Base-by-base conservation (phyloP, 768 basidiomycete species). In the Ephemerocybe angulata region DNA sequence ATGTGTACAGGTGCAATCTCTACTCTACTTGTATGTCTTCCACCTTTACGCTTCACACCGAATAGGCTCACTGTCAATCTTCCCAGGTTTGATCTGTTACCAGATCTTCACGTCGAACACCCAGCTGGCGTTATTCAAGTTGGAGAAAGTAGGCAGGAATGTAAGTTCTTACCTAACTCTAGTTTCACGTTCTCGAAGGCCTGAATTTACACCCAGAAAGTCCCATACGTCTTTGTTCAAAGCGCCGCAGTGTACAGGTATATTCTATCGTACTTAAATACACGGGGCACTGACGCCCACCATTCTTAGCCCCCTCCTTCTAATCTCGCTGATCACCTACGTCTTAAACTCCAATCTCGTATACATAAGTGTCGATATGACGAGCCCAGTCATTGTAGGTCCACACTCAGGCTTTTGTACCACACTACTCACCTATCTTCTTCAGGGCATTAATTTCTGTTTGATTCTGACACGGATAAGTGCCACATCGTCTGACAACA, bases 381-480 rank as follows among this genome's bases (percentile, higher is more conserved):
- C 49, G 22, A 50, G 19, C 15, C 49, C 49, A 31, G 21, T 50
- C 15, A 50, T 50, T 35, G 49, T 50, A 50, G 22, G 49, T 38
- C 30, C 21, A 4, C 13, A 6, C 29, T 13, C 27, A 47, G 15
- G 7, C 7, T n/a, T 41, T 6, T 41, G 15, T 19, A 19, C 38
- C 38, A 5, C 38, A 41, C n/a, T n/a, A 7, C n/a, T 41, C 7
- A 41, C 17, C n/a, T 41, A 35, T 35, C 33, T 35, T 7, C n/a
- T 41, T n/a, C n/a, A 41, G 38, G 38, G 38, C 38, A 41, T 41
- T 17, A 41, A 5, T 19, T 41, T 41, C 38, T 41, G 38, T n/a
- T 17, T 41, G 38, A 41, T 41, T n/a, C 15, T n/a, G 7, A 41
- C 38, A 10, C 38, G 21, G n/a, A 41, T 13, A 19, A 41, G 15